Evolutionary conservation across 345 rosid species (phyloP).

Genomic region (Murraya paniculata): DNA sequence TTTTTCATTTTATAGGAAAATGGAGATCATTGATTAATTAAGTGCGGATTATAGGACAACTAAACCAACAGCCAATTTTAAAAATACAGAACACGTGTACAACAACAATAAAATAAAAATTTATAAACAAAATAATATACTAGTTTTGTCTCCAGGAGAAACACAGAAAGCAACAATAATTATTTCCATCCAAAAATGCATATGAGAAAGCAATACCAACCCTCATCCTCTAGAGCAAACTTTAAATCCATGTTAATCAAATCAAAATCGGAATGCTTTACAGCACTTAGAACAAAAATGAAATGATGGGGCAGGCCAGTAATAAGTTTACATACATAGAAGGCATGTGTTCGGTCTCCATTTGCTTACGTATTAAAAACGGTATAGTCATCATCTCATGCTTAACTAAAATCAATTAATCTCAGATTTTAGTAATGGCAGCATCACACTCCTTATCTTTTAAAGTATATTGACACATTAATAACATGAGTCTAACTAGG

Average conservation of each 20-base stretch:
- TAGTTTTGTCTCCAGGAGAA: slow-evolving; percentile 9
- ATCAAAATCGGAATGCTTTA: not conserved
- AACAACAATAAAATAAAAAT: not conserved
- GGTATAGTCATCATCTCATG: not conserved
- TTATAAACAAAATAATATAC: slow-evolving; percentile 10
- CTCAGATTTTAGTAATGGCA: not conserved
- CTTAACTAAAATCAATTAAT: not conserved
- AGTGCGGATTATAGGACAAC: not conserved
- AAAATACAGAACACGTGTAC: not conserved
- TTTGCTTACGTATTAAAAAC: not conserved
- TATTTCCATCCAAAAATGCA: not conserved
- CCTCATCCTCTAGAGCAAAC: not conserved
- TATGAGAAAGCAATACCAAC: not conserved
- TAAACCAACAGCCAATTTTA: not conserved
- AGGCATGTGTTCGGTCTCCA: not conserved
- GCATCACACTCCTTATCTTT: too few relatives aligned
- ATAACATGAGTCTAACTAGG: too few relatives aligned
- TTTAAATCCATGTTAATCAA: not conserved
- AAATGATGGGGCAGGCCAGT: not conserved
- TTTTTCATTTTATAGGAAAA: not conserved
- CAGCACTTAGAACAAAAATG: not conserved
- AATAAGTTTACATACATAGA: not conserved
- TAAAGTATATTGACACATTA: too few relatives aligned
- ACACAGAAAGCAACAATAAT: not conserved
- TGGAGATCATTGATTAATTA: not conserved